Evolutionary conservation across 352 stramenopile species (phyloP), one percentile per base, ranked within the genome.

Genomic region (Globisporangium perplexum): DNA sequence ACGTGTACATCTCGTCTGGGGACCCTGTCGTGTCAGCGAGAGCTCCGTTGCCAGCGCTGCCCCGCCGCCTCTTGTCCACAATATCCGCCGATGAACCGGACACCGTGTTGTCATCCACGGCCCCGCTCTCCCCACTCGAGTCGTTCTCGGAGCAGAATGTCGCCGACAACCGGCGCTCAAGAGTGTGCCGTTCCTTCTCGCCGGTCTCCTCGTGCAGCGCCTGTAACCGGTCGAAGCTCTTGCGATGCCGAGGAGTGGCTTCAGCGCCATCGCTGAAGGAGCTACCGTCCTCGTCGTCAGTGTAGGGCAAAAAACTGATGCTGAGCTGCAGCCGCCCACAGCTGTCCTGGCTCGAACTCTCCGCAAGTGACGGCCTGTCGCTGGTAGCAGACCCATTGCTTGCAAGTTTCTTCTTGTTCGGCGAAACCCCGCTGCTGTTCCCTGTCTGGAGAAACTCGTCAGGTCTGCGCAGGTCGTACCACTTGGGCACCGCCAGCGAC

Each of bases 1-100:
- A 93, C 18, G 78, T 79, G 75, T 93, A 86, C 83, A 93, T 93
- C 47, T 88, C 77, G 35, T 86, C 58, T 0, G 58, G 56, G 1
- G 64, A 59, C 11, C 66, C 55, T 4, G 42, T 24, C 5, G 38
- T 50, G 11, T 47, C 54, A 17, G 31, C n/a, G 4, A 33, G 4
- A 0, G 20, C 47, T 15, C 47, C 47, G n/a, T 59, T 51, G 35
- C 30, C 4, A 2, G 38, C 38, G 31, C 42, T 52, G 20, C 44
- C 50, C 6, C 50, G 30, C 12, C 28, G 38, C 1, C 20, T 26
- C 33, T 26, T n/a, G 12, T 26, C 44, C 12, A 8, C 51, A 18
- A 23, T 54, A 17, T 26, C 22, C 1, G 31, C 39, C 4, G 41
- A 30, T 7, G 15, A 8, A 22, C 33, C 33, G 14, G 33, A 39